A percentile compares a stretch with the other conserved stretches of the same genome.
Evolutionary conservation across 176 grass and related monocot species (phyloP).

Genomic region (Phoenix dactylifera): DNA sequence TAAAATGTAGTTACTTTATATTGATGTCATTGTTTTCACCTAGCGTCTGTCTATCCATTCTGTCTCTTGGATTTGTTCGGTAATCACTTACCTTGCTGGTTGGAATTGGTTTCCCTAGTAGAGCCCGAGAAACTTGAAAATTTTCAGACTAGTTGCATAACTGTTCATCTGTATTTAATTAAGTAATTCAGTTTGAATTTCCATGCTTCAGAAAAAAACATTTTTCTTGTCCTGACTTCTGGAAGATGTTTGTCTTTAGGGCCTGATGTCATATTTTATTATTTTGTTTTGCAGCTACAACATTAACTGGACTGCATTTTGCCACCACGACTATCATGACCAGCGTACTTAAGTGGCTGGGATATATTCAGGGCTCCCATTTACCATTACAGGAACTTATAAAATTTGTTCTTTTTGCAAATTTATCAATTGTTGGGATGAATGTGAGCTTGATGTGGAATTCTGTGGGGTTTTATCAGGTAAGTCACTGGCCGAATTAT

Average conservation of each 20-base stretch:
- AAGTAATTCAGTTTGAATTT: no score
- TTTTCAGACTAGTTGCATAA: no score
- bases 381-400: conserved; percentile 36
- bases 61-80: no score
- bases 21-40: no score
- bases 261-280: conserved; percentile 7
- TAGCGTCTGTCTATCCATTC: no score
- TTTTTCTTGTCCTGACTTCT: no score
- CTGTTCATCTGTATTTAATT: no score
- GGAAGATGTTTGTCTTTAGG: neutral
- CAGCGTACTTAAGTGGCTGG: conserved; percentile 35
- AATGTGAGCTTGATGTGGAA: conserved; percentile 62
- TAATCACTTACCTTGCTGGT: no score
- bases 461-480: conserved; percentile 64
- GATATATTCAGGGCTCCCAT: conserved; percentile 43
- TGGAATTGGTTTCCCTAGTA: no score
- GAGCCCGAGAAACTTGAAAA: no score
- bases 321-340: conserved; percentile 45
- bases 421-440: conserved; percentile 53
- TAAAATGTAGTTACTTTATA: no score
- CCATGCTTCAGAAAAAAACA: no score
- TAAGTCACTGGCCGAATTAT: neutral
- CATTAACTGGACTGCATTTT: conserved; percentile 53
- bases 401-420: conserved; percentile 48
- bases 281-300: conserved; percentile 31